Percentiles rank a stretch among this genome's conserved stretches.
These are phyloP conservation scores for Cenchrus americanus DNA, from an alignment of 176 grass and related monocot species.

Conservation along the genomic window DNA sequence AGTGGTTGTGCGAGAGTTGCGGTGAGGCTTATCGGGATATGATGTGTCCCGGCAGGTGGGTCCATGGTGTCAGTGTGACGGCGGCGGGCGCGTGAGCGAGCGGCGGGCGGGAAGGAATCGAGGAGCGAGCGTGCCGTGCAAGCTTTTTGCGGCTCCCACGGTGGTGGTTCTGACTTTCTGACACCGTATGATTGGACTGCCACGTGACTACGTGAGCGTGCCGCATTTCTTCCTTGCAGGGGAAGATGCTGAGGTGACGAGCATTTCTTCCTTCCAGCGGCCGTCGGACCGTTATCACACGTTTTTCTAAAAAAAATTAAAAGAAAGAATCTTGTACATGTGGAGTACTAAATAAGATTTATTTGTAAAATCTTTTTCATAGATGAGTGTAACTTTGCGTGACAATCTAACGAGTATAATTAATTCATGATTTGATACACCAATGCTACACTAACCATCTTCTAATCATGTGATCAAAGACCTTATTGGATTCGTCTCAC, in stretches of 20 bases:
- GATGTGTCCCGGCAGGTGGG: background rate
- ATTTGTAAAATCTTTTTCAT: too few relatives aligned
- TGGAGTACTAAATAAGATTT: too few relatives aligned
- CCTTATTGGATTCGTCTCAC: too few relatives aligned
- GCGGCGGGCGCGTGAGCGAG: background rate
- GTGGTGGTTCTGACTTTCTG: background rate
- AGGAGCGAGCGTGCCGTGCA: conserved; percentile 16
- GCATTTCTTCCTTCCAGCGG: background rate
- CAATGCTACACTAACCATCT: too few relatives aligned
- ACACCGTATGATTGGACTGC: background rate
- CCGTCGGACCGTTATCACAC: background rate
- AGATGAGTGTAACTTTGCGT: too few relatives aligned
- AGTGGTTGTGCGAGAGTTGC: background rate
- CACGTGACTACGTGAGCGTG: background rate
- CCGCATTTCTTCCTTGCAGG: background rate
- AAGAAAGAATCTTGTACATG: too few relatives aligned
- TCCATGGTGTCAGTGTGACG: conserved; percentile 9
- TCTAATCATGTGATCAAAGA: too few relatives aligned
- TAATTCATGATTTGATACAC: too few relatives aligned
- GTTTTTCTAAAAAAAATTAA: too few relatives aligned
- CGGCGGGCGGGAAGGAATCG: conserved; percentile 24
- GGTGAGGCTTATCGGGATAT: background rate
- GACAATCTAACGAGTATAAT: too few relatives aligned
- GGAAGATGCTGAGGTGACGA: background rate
- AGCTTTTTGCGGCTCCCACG: background rate